Evolutionary conservation across 495 filamentous ascomycete genomes (phyloP), one percentile per base, ranked within the genome.

Genomic region (Annulohypoxylon stygium): DNA sequence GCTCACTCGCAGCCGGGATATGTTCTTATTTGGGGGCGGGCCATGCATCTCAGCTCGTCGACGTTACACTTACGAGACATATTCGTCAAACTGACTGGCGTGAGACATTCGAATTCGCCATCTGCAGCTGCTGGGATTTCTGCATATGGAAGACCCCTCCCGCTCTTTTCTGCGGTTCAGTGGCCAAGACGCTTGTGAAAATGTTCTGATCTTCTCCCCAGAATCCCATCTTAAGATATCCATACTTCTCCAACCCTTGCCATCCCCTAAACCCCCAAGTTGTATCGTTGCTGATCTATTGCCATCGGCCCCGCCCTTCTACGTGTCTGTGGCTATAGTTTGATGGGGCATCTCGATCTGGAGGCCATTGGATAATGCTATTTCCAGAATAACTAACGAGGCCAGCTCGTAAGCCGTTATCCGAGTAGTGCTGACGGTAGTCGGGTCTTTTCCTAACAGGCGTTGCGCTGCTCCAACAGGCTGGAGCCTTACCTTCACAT

Each of bases 181-280:
- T 47, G 26, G 61, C 54, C 18, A 65, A 37, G 55, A 59, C 14
- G 20, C 14, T 10, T 26, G 45, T 47, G 47, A 69, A 69, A 67
- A 67, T 71, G 62, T 75, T 23, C 23, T 59, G 50, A 75, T 67
- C 67, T 62, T 59, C 64, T 57, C 57, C 47, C 16, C 36, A 59
- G 62, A 71, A 66, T 55, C 68, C 73, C 73, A 71, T 75, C 63
- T 65, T 66, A 37, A 68, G 48, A 68, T 65, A 20, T 43, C 43
- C 50, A 70, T 67, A 25, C 51, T 45, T 64, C 58, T 73, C 57
- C 57, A 66, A 72, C 33, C 71, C 65, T 57, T 74, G 61, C 61
- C 67, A 20, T 58, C 62, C 45, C 43, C 43, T 2, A 20, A 18
- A 20, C 43, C 43, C 43, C 26, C 34, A 58, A 54, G 47, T 53